Base-by-base conservation (phyloP, 2,329 filamentous ascomycete species). In the Teratosphaeria epicoccoides region DNA sequence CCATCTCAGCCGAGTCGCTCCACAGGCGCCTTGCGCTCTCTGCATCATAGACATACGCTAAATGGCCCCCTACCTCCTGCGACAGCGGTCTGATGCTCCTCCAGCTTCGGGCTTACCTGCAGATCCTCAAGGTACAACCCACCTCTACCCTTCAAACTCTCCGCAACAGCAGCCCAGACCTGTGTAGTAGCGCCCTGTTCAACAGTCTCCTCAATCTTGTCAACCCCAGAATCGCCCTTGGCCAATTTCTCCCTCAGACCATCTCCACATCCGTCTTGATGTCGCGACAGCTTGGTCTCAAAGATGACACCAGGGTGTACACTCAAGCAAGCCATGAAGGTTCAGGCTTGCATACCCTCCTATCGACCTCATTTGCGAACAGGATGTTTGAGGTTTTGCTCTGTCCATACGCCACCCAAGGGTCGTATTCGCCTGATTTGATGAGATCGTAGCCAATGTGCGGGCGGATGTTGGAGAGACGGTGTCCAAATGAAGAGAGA, bases 361-460 rank as follows among this genome's bases (percentile, higher is more conserved):
- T 68, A 26, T 79, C 76, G 24, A 80, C 68, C 51, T 77, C 69
- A 53, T 74, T 77, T 3, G 76, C 72, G 49, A 75, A 72, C 55
- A 70, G 75, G 17, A 79, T 69, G 52, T 75, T 77, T 11, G 77
- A 76, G 0, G 70, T 69, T 54, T 81, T 81, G 47, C 68, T 66
- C 55, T 76, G 72, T 0, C 67, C 71, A 52, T 81, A 81, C 0
- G 73, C 66, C 1, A 51, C 37, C 51, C 61, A 67, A 0, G 66
- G 66, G 2, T 69, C 56, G 53, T 73, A 72, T 1, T 54, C 53
- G 20, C 49, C 55, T 7, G 50, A 23, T 25, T 56, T 26, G 7
- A 69, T 47, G 29, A 71, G 67, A 52, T 70, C 67, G 59, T 72
- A 66, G 58, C 76, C 67, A 20, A 40, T 40, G 52, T 74, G 66